Evolutionary conservation across 352 stramenopile genomes (phyloP).

Genomic region (Phytopythium cucurbitacearum): DNA sequence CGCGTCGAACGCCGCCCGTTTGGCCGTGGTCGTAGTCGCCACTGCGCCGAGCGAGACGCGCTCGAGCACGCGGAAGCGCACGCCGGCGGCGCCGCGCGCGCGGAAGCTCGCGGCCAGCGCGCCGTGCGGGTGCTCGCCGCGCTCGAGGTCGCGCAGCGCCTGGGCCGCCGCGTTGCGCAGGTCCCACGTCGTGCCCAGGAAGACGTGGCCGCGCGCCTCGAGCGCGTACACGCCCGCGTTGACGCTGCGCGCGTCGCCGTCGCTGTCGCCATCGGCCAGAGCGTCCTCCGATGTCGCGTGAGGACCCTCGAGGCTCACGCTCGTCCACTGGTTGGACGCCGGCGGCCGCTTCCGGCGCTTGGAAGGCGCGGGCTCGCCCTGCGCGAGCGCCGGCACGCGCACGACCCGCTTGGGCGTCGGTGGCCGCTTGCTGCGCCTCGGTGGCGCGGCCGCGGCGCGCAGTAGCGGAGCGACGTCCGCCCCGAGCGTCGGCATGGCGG

Average conservation of each 20-base stretch:
- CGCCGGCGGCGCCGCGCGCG: conserved; percentile 38
- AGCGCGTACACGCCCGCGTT: conserved; percentile 68
- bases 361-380: not conserved
- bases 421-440: not conserved
- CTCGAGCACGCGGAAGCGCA: conserved; percentile 57
- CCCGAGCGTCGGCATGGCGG: too few species aligned
- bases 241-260: conserved; percentile 24
- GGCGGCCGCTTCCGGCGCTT: conserved; percentile 10
- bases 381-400: conserved; percentile 24
- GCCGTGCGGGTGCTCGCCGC: conserved; percentile 35
- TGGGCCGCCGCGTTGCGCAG: conserved; percentile 49
- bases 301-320: conserved; percentile 1
- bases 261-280: conserved; percentile 3
- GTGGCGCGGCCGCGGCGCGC: not conserved
- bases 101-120: conserved; percentile 39
- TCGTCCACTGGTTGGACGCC: conserved; percentile 27
- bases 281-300: not conserved
- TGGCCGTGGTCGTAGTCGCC: conserved; percentile 5
- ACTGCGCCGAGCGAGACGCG: conserved; percentile 13
- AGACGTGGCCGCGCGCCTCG: conserved; percentile 49
- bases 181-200: conserved; percentile 73
- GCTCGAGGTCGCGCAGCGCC: conserved; percentile 38
- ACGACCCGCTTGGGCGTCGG: conserved; percentile 18
- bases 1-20: conserved; percentile 36
- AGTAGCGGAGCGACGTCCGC: not conserved